Percentiles rank a stretch among this genome's conserved stretches.
Evolutionary conservation across 768 basidiomycete species (phyloP).

Genomic region (Sarcomyxa edulis): DNA sequence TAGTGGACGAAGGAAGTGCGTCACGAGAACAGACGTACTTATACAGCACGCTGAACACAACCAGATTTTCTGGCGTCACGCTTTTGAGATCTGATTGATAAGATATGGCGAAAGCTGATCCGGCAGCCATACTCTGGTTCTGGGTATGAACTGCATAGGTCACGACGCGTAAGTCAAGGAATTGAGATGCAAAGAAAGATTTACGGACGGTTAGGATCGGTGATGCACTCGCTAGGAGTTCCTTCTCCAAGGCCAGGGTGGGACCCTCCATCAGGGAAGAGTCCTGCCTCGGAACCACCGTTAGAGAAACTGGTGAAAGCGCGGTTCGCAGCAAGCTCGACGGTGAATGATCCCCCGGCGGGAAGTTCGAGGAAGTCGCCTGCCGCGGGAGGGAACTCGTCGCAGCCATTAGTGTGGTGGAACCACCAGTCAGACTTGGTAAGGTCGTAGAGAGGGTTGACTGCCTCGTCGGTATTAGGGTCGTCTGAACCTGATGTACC

Average conservation of each 20-base stretch:
- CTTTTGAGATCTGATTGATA: constrained; percentile 45
- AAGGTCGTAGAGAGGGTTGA: constrained; percentile 38
- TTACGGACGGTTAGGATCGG: constrained; percentile 40
- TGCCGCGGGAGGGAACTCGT: constrained; percentile 33
- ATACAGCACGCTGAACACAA: constrained; percentile 45
- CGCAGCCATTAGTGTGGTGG: constrained; percentile 25
- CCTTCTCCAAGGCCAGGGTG: constrained; percentile 44
- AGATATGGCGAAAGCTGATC: constrained; percentile 52
- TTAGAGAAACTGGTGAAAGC: constrained; percentile 42
- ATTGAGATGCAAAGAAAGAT: not conserved
- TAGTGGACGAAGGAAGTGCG: not conserved
- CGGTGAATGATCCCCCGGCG: constrained; percentile 40
- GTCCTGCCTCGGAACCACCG: constrained; percentile 27
- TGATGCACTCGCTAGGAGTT: constrained; percentile 32
- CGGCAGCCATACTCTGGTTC: constrained; percentile 45
- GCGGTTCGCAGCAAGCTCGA: constrained; percentile 45
- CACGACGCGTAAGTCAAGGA: constrained; percentile 1
- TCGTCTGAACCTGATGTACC: constrained; percentile 23
- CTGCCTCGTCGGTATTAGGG: constrained; percentile 32
- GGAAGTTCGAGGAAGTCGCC: constrained; percentile 41
- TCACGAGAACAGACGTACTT: constrained; percentile 25
- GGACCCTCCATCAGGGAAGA: constrained; percentile 40
- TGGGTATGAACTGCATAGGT: constrained; percentile 43
- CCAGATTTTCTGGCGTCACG: constrained; percentile 43
- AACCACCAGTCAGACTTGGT: constrained; percentile 40